phyloP scores from a whole-genome alignment of 768 basidiomycete species.

The Sporobolomyces roseus region DNA sequence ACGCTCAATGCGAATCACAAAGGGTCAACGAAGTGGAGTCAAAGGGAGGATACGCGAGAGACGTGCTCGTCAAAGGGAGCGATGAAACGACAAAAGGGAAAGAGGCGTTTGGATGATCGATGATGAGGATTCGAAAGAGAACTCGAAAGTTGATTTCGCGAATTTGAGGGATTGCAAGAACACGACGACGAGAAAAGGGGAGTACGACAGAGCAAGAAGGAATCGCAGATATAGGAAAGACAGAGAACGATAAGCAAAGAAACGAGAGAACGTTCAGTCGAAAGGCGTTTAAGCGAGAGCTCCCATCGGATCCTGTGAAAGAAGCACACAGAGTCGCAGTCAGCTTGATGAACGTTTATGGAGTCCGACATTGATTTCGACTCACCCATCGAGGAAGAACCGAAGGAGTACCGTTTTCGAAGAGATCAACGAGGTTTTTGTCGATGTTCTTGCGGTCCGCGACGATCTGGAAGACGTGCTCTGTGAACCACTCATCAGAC shows the following conservation, averaged over 20 bases:
- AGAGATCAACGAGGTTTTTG: constrained; percentile 74
- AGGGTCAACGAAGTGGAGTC: neutral
- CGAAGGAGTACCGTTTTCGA: constrained; percentile 61
- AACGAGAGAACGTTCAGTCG: neutral
- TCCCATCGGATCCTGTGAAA: constrained; percentile 38
- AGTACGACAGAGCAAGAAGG: too few species aligned
- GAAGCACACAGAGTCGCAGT: neutral
- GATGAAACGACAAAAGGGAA: too few species aligned
- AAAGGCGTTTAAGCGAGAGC: constrained; percentile 14
- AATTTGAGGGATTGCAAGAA: neutral
- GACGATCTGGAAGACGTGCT: constrained; percentile 94
- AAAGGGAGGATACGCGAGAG: too few species aligned
- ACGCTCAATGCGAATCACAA: too few species aligned
- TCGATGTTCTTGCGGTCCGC: constrained; percentile 52
- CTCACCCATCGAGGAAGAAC: constrained; percentile 77
- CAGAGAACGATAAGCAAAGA: neutral
- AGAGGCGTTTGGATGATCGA: neutral
- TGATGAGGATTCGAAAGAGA: neutral
- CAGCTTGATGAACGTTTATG: neutral
- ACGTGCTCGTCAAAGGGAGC: neutral
- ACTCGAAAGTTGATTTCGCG: neutral
- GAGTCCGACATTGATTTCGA: neutral
- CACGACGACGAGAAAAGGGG: neutral
- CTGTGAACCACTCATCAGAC: constrained; percentile 84
- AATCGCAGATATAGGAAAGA: too few species aligned